Evolutionary conservation across 306 rosid species (phyloP).

Genomic region (Cucurbita ficifolia): DNA sequence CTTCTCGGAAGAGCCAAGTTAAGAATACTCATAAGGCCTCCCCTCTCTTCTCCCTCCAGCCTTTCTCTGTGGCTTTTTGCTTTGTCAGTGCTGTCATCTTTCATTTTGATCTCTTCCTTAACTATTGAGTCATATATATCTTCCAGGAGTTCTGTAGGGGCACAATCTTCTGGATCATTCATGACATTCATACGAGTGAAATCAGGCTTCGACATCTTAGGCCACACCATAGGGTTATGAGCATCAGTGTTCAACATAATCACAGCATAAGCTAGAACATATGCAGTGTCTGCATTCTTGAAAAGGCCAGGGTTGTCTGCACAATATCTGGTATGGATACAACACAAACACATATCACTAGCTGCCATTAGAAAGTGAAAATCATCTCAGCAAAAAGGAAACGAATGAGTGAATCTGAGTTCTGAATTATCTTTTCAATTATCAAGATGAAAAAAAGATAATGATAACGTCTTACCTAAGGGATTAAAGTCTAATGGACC

Average conservation of each 20-base stretch:
- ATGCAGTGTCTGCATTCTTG: conserved; percentile 93
- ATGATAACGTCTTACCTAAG: not conserved
- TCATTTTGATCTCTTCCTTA: conserved; percentile 86
- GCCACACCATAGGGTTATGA: conserved; percentile 99
- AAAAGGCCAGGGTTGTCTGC: conserved; percentile 94
- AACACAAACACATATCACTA: conserved; percentile 16
- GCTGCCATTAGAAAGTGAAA: conserved; percentile 14
- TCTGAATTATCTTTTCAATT: not conserved
- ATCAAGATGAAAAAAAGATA: not conserved
- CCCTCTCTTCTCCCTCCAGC: conserved; percentile 76
- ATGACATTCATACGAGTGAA: conserved; percentile 77
- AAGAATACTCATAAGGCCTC: conserved; percentile 82
- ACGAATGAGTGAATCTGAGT: not conserved
- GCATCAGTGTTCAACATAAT: conserved; percentile 96
- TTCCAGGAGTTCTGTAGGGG: conserved; percentile 80
- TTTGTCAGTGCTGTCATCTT: conserved; percentile 47
- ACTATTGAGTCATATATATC: conserved; percentile 86
- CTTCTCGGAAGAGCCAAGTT: conserved; percentile 90
- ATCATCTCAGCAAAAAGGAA: conserved; percentile 11
- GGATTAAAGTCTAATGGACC: not conserved
- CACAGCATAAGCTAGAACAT: conserved; percentile 96
- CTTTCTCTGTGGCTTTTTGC: conserved; percentile 40
- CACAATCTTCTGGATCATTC: conserved; percentile 83
- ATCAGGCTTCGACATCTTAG: conserved; percentile 93
- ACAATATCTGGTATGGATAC: conserved; percentile 68